phyloP scores from a whole-genome alignment of 345 rosid genomes.

The Aurinia saxatilis region DNA sequence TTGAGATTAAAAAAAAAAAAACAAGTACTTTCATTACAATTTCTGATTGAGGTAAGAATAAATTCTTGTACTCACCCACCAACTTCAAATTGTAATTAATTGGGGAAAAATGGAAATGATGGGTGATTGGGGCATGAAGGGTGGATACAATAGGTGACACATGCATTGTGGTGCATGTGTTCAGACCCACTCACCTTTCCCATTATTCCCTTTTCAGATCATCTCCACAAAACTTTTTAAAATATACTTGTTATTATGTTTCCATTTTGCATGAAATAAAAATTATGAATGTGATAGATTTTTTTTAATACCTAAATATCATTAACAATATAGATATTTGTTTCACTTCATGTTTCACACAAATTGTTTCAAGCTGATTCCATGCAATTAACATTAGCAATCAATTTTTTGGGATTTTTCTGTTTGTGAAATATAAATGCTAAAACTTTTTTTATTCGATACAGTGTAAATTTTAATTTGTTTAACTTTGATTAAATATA shows the following conservation, averaged over 20 bases:
- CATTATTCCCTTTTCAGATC: slow-evolving; percentile 22
- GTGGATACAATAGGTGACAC: slow-evolving; percentile 36
- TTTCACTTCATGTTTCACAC: neutral
- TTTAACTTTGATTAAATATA: too few species aligned
- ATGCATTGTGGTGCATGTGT: slow-evolving; percentile 33
- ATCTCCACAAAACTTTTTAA: slow-evolving; percentile 1
- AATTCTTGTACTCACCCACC: neutral
- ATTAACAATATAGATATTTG: too few species aligned
- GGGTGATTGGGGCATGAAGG: slow-evolving; percentile 32
- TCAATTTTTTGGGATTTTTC: too few species aligned
- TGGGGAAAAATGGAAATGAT: neutral
- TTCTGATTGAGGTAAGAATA: slow-evolving; percentile 6
- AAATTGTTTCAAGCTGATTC: neutral
- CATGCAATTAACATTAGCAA: neutral
- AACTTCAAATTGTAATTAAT: neutral
- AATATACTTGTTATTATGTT: neutral
- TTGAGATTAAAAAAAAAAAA: too few species aligned
- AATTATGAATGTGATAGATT: too few species aligned
- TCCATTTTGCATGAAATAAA: neutral
- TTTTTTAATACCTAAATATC: too few species aligned
- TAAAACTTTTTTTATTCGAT: too few species aligned
- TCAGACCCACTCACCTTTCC: slow-evolving; percentile 26
- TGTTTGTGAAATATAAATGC: neutral
- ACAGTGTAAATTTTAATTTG: too few species aligned
- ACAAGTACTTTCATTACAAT: neutral